Evolutionary conservation across 2,329 filamentous ascomycete genomes (phyloP).

Genomic region (Penicillium sp.): DNA sequence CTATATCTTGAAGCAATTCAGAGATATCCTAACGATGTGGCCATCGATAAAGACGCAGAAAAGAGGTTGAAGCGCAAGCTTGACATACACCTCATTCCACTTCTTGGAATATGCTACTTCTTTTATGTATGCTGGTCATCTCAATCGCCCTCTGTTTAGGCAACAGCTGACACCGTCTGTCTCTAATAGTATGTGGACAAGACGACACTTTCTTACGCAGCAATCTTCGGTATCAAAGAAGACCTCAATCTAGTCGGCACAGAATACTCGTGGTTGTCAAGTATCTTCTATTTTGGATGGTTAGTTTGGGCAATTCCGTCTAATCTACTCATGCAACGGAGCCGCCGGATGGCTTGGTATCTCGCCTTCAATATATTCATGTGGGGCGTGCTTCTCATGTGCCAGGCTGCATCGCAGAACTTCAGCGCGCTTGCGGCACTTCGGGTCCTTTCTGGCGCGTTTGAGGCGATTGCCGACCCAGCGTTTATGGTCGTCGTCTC

Average conservation of each 20-base stretch:
- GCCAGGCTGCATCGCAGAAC: slow-evolving; percentile 44
- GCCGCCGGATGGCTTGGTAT: slow-evolving; percentile 30
- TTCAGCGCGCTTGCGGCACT: slow-evolving; percentile 31
- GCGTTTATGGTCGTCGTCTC: slow-evolving; percentile 54
- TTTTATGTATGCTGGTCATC: slow-evolving; percentile 13
- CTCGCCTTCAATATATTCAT: slow-evolving; percentile 43
- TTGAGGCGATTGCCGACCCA: slow-evolving; percentile 39
- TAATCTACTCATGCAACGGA: neutral
- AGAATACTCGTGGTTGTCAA: slow-evolving; percentile 41
- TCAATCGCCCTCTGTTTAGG: neutral
- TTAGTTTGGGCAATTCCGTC: slow-evolving; percentile 19
- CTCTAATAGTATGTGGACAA: neutral
- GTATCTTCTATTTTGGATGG: slow-evolving; percentile 44
- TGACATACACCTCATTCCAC: neutral
- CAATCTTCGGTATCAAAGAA: neutral
- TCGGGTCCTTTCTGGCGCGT: neutral
- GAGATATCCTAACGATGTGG: neutral
- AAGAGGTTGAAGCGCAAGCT: neutral
- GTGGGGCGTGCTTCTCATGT: slow-evolving; percentile 40
- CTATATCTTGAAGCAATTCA: neutral
- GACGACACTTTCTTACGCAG: neutral
- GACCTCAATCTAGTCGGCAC: slow-evolving; percentile 26
- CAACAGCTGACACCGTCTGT: neutral
- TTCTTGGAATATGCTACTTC: neutral
- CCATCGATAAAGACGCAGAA: neutral